phyloP scores from a whole-genome alignment of 805 yeast genomes.

The Hanseniaspora lindneri region DNA sequence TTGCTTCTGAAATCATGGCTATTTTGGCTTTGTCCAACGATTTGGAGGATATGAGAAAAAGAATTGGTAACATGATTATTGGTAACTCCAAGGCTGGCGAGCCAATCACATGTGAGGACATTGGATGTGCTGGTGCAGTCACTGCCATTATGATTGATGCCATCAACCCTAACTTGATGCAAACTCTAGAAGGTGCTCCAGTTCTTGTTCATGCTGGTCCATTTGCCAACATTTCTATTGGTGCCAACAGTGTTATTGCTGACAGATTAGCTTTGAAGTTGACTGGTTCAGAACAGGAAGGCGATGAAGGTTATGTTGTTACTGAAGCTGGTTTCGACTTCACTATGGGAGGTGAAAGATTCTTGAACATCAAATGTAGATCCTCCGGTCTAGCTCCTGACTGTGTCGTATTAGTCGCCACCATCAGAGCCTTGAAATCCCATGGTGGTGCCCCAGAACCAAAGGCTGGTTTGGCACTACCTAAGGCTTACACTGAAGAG shows the following conservation, averaged over 20 bases:
- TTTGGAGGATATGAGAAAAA: conserved; percentile 55
- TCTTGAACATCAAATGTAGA: conserved; percentile 70
- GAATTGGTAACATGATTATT: conserved; percentile 66
- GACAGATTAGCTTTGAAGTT: conserved; percentile 71
- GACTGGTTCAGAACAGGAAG: conserved; percentile 46
- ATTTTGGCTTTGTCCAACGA: conserved; percentile 64
- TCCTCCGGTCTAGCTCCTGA: conserved; percentile 71
- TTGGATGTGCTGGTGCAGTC: conserved; percentile 78
- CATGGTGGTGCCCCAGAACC: conserved; percentile 88
- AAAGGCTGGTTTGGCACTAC: conserved; percentile 71
- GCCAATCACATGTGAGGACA: conserved; percentile 71
- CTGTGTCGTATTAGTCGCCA: conserved; percentile 69
- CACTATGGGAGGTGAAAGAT: conserved; percentile 87
- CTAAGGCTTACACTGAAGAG: conserved; percentile 60
- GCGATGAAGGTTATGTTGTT: conserved; percentile 61
- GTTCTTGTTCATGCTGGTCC: conserved; percentile 84
- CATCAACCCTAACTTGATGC: conserved; percentile 76
- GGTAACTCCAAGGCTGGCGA: conserved; percentile 57
- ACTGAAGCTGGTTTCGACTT: conserved; percentile 86
- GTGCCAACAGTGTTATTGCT: conserved; percentile 74
- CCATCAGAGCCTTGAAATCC: conserved; percentile 70
- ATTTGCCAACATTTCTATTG: conserved; percentile 76
- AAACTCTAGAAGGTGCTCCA: conserved; percentile 79
- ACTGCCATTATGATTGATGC: conserved; percentile 74
- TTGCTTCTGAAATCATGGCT: conserved; percentile 81